These are phyloP conservation scores for Gaeumannomyces sp. DNA, from an alignment of 2,329 filamentous ascomycete genomes.

Conservation along the genomic window DNA sequence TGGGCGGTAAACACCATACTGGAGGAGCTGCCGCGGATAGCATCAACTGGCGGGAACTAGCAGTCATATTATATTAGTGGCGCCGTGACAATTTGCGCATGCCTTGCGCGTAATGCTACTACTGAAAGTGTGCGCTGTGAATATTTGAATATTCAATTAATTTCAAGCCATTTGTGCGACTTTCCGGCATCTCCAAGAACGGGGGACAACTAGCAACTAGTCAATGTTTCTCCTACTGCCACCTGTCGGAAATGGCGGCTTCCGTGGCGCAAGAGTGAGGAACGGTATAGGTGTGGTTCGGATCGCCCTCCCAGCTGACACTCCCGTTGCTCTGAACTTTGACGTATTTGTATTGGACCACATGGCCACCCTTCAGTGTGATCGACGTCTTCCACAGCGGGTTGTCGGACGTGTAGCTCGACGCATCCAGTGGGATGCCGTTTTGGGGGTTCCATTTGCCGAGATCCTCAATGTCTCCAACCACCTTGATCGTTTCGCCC, in stretches of 20 bases:
- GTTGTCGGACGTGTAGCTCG: constrained; percentile 50
- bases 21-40: constrained; percentile 31
- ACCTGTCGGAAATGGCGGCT: constrained; percentile 25
- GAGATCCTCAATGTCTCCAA: constrained; percentile 52
- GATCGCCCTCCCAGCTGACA: constrained; percentile 59
- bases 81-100: too few relatives aligned
- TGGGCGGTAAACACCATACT: constrained; percentile 65
- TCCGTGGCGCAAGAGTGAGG: constrained; percentile 12
- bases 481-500: constrained; percentile 61
- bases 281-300: constrained; percentile 37
- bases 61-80: too few relatives aligned
- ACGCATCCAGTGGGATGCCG: constrained; percentile 52
- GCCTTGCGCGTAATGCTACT: too few relatives aligned
- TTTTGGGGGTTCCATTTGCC: constrained; percentile 54
- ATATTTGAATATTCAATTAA: too few relatives aligned
- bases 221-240: constrained; percentile 20
- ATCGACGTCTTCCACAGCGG: constrained; percentile 57
- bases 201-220: too few relatives aligned
- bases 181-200: not conserved
- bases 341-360: constrained; percentile 64
- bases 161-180: too few relatives aligned
- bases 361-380: constrained; percentile 46
- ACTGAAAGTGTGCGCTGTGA: too few relatives aligned
- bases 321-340: constrained; percentile 47
- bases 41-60: constrained; percentile 17